Evolutionary conservation across 768 basidiomycete species (phyloP), one percentile per base, ranked within the genome.

Genomic region (Tylopilus rubrobrunneus): DNA sequence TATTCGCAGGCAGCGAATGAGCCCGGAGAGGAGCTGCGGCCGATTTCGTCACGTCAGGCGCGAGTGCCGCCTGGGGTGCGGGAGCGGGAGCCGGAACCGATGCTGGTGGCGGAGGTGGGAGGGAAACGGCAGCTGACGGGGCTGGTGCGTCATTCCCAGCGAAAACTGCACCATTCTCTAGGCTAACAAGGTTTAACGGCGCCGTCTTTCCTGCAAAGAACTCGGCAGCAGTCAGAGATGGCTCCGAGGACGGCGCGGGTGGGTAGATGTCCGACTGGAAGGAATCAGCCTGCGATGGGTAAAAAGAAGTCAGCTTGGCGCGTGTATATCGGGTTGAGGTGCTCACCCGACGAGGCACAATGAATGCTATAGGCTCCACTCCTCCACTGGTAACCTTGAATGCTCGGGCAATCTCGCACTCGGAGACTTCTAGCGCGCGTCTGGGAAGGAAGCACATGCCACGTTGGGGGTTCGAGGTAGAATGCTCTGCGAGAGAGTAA

Each of bases 211-310:
- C 93, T 11, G 78, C 72, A 73, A 98, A 92, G 76, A 90, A 98
- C 61, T 97, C 92, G 55, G 82, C 76, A 9, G 95, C 88, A 19
- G 82, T 76, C 45, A 95, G 79, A 7, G 91, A 82, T 15, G 93
- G 82, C 63, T 95, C 89, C 52, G 78, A 70, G 5, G 92, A 91
- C 0, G 85, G 85, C 1, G 93, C 96, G 9, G 92, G 90, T 5
- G 97, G 96, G 78, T 84, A 98, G 69, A 98, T 96, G 70, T 98
- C 96, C 14, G 92, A 86, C 71, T 98, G 96, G 90, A 98, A 98
- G 5, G 86, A 84, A 53, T 98, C 94, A 36, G 94, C 81, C 90
- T 93, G 67, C 4, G 21, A 37, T 7, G 36, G 5, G 27, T 48
- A 19, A 17, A 21, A 28, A 15, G n/a, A 8, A n/a, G 37, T 40